phyloP scores from a whole-genome alignment of 73 alveolate species.

The Paramecium tetraurelia region DNA sequence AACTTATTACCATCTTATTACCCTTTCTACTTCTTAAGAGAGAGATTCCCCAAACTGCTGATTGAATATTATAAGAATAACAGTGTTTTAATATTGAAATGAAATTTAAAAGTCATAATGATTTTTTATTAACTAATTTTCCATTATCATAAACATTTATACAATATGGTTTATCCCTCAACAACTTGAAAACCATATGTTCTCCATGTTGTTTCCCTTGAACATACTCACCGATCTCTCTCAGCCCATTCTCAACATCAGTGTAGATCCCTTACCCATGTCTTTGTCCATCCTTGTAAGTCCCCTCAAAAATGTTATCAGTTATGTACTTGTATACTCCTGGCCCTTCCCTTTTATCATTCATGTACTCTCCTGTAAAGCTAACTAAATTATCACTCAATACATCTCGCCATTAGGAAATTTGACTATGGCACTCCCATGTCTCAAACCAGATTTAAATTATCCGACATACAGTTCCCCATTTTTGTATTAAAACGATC shows the following conservation, averaged over 20 bases:
- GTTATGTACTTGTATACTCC: neutral
- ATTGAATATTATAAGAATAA: neutral
- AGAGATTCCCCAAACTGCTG: neutral
- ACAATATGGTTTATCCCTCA: neutral
- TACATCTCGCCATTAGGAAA: conserved; percentile 67
- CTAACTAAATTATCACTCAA: neutral
- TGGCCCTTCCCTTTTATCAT: neutral
- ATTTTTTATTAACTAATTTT: neutral
- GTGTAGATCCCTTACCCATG: neutral
- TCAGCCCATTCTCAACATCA: neutral
- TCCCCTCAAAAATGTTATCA: neutral
- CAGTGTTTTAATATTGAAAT: neutral
- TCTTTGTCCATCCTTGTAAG: neutral
- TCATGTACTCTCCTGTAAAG: neutral
- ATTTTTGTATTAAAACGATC: conserved; percentile 3
- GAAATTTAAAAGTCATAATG: neutral
- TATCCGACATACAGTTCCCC: conserved; percentile 64
- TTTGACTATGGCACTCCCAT: conserved; percentile 61
- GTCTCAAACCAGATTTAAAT: conserved; percentile 49
- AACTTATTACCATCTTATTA: neutral
- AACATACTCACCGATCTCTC: neutral
- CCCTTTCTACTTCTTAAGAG: neutral
- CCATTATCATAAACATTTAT: neutral
- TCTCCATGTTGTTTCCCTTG: neutral
- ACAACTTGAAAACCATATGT: neutral